Conservation (phyloP, 148 eudicot species). For the Rhododendron williamsianum region DNA sequence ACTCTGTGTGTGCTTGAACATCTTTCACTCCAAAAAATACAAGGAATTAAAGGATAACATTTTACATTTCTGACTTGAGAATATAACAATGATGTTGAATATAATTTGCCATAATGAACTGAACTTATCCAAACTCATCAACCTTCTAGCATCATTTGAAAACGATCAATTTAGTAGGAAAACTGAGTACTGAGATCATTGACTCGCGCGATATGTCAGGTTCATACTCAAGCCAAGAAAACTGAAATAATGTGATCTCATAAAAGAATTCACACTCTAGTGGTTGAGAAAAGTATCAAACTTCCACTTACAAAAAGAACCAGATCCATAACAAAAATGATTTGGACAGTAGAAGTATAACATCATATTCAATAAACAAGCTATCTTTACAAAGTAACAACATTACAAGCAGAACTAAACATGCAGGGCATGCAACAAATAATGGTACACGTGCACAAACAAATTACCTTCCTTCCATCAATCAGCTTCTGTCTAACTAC, state of each 20-base stretch:
- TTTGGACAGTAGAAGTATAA: background rate
- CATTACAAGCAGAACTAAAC: background rate
- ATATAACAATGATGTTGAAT: background rate
- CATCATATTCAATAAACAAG: background rate
- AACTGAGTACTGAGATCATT: background rate
- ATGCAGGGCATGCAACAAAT: background rate
- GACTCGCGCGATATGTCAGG: background rate
- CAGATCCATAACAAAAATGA: background rate
- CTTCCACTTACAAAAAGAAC: background rate
- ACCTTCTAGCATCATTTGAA: background rate
- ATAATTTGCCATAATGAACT: background rate
- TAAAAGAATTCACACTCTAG: background rate
- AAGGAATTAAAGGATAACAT: background rate
- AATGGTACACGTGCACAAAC: background rate
- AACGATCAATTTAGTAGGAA: background rate
- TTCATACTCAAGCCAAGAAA: background rate
- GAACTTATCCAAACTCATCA: background rate
- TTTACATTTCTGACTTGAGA: background rate
- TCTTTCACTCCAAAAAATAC: background rate
- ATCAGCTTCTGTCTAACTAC: slow-evolving; percentile 83
- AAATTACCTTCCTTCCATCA: slow-evolving; percentile 90
- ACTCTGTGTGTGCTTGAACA: background rate
- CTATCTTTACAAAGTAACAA: background rate
- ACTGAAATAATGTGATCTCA: background rate
- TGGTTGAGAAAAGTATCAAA: background rate